A percentile compares a stretch with the other conserved stretches of the same genome.
These are phyloP conservation scores for Blastobotrys apis DNA, from an alignment of 1,139 yeast species.

Conservation along the genomic window DNA sequence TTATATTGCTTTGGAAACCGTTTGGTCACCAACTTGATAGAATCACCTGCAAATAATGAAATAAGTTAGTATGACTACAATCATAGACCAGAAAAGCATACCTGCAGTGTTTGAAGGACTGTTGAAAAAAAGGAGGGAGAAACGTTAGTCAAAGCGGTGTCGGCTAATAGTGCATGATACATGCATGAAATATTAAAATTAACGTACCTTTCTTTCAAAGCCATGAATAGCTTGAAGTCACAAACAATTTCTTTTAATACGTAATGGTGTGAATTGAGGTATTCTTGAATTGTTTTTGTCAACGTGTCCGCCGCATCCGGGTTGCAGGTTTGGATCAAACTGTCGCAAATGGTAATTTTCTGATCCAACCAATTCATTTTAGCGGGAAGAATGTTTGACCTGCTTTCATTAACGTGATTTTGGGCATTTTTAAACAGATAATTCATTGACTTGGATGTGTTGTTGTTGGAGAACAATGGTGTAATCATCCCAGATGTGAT, in stretches of 20 bases:
- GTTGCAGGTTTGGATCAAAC: background rate
- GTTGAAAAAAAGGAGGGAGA: no score
- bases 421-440: no score
- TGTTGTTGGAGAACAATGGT: no score
- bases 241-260: background rate
- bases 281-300: background rate
- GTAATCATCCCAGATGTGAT: no score
- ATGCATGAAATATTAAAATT: no score
- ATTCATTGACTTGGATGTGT: no score
- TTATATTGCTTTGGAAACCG: slow-evolving; percentile 4
- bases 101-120: background rate
- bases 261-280: slow-evolving; percentile 2
- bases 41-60: slow-evolving; percentile 1
- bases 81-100: no score
- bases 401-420: background rate
- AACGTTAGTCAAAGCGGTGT: no score
- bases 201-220: slow-evolving; percentile 5
- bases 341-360: slow-evolving; percentile 1
- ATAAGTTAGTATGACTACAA: no score
- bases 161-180: no score
- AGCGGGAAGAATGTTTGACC: background rate
- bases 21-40: background rate
- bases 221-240: slow-evolving; percentile 3
- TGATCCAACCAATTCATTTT: slow-evolving; percentile 1
- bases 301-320: background rate